Base-by-base conservation (phyloP, 2,329 filamentous ascomycete genomes). In the Sclerotinia sclerotiorum region DNA sequence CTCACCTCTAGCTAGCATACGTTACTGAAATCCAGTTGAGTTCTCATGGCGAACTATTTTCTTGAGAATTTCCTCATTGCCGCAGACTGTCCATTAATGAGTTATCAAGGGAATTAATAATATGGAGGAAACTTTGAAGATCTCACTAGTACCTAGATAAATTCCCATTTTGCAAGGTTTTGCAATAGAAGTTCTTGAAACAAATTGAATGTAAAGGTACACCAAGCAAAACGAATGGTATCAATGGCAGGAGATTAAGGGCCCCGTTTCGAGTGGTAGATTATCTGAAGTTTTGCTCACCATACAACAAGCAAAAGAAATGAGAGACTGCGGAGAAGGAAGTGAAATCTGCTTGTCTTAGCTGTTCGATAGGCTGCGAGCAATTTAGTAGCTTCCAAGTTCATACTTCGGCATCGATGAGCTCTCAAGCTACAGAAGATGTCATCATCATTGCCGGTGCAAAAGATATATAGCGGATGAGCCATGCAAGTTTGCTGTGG, bases 321-420 rank as follows among this genome's bases (percentile, higher is more conserved):
- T 29, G 2, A 24, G 5, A 10, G 6, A 6, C 7, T 24, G 2
- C 15, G 5, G 6, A 24, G 29, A 39, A 21, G 21, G 15, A 39
- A 21, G 7, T 2, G 7, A 39, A 24, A 7, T 10, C 13, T 2
- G 21, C n/a, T 24, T 1, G 21, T 11, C 11, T 39, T 7, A 13
- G 7, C 21, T 5, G 5, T 19, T 7, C 32, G 6, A 19, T 15
- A 5, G 5, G n/a, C 15, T 27, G 24, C 27, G 24, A 24, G 19
- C 5, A n/a, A n/a, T 35, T 1, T n/a, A 6, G 4, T 21, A 3
- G 15, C 21, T 7, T 3, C 5, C 10, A n/a, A 35, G 2, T 6
- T n/a, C 3, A 21, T 55, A 3, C 2, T 5, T 32, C 3, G 13
- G 39, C 13, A 42, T 42, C 13, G 39, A 42, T 15, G 51, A 54